phyloP scores from a whole-genome alignment of 257 asterid genomes.

The Fraxinus americana region DNA sequence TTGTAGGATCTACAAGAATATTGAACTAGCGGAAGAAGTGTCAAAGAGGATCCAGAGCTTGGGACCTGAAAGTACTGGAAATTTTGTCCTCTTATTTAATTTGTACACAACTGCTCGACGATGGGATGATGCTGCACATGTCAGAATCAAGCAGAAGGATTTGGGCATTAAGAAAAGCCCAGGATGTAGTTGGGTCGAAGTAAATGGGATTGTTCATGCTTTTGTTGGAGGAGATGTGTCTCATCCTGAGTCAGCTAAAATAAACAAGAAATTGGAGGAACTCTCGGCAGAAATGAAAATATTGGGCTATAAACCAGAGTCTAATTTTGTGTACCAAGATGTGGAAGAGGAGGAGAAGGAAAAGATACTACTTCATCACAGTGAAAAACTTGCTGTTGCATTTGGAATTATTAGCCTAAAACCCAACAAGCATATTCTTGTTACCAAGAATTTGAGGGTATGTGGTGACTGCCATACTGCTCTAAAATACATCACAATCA shows the following conservation, averaged over 20 bases:
- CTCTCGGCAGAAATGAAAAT: constrained; percentile 53
- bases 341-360: constrained; percentile 88
- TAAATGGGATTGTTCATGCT: constrained; percentile 51
- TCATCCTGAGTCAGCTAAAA: constrained; percentile 49
- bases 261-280: constrained; percentile 56
- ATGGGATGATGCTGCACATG: constrained; percentile 84
- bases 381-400: constrained; percentile 89
- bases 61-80: constrained; percentile 74
- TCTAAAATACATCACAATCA: constrained; percentile 50
- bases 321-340: constrained; percentile 77
- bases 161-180: constrained; percentile 80
- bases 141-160: constrained; percentile 70
- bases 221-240: constrained; percentile 89
- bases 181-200: constrained; percentile 53
- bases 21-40: constrained; percentile 67
- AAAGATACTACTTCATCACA: constrained; percentile 63
- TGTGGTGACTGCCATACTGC: constrained; percentile 83
- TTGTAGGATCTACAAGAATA: constrained; percentile 63
- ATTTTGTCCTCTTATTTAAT: constrained; percentile 69
- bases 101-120: constrained; percentile 70
- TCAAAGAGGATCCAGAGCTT: constrained; percentile 50
- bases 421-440: constrained; percentile 46
- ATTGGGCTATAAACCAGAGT: constrained; percentile 61
- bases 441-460: constrained; percentile 79
- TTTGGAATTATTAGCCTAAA: constrained; percentile 58